phyloP scores from a whole-genome alignment of 2,329 filamentous ascomycete genomes.

The Penicillium palitans region DNA sequence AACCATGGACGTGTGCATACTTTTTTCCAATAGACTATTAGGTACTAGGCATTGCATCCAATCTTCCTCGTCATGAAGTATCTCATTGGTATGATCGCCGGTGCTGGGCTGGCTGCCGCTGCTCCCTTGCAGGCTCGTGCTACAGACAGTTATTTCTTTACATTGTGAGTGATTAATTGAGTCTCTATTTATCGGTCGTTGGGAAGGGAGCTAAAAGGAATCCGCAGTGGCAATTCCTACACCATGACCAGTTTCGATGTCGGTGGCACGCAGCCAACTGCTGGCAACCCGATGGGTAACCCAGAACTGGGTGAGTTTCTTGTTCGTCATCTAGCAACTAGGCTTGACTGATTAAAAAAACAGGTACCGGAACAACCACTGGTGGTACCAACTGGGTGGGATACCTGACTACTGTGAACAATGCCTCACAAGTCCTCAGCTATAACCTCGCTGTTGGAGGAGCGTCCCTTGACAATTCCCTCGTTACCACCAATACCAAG shows the following conservation, averaged over 20 bases:
- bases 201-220: neutral
- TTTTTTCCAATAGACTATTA: neutral
- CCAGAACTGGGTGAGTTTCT: slow-evolving; percentile 42
- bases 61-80: slow-evolving; percentile 12
- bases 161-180: slow-evolving; percentile 36
- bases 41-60: neutral
- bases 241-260: slow-evolving; percentile 61
- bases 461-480: slow-evolving; percentile 53
- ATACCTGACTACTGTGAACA: slow-evolving; percentile 51
- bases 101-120: slow-evolving; percentile 19
- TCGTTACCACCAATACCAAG: slow-evolving; percentile 54
- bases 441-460: slow-evolving; percentile 59
- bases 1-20: too few species aligned
- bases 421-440: slow-evolving; percentile 48
- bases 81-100: slow-evolving; percentile 10
- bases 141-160: slow-evolving; percentile 41
- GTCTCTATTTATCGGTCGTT: too few species aligned
- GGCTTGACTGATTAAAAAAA: slow-evolving; percentile 18
- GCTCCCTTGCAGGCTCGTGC: slow-evolving; percentile 16
- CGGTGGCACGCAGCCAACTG: slow-evolving; percentile 52
- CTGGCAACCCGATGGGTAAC: slow-evolving; percentile 61
- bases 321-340: neutral
- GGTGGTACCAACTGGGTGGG: slow-evolving; percentile 57
- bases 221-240: slow-evolving; percentile 58
- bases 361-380: slow-evolving; percentile 51